Percentiles rank a stretch among this genome's conserved stretches.
Conservation (phyloP, 345 rosid genomes). For the Eucalyptus marginata region DNA sequence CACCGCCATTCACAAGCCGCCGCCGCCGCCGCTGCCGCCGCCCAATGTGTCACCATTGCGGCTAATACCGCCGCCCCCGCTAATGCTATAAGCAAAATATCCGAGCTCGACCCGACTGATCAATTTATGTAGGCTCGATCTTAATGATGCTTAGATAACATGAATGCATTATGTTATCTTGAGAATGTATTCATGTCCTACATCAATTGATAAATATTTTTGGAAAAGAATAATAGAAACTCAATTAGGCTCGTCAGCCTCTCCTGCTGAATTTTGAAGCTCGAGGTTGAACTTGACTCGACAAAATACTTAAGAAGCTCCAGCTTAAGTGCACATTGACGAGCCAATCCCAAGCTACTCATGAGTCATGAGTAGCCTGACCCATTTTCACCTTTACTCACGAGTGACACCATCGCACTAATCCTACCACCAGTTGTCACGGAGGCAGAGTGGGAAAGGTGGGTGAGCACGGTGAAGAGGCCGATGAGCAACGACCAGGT, state of each 20-base stretch:
- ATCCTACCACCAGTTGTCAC: neutral
- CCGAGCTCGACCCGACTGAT: neutral
- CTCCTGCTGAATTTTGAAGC: neutral
- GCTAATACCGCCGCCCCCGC: neutral
- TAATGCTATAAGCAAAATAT: neutral
- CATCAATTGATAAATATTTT: neutral
- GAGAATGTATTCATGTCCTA: neutral
- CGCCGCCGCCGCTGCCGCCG: no score
- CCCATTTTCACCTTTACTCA: neutral
- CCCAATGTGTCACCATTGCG: neutral
- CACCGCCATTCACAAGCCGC: neutral
- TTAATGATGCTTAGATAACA: neutral
- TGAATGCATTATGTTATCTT: neutral
- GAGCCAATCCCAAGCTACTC: neutral
- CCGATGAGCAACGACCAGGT: no score
- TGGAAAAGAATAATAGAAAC: no score
- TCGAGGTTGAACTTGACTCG: neutral
- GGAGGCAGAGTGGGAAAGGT: no score
- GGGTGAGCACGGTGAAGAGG: no score
- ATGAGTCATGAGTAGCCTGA: neutral
- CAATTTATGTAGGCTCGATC: neutral
- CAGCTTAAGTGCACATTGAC: neutral
- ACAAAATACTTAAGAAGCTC: neutral
- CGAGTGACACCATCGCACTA: neutral
- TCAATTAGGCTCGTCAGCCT: neutral